These are phyloP conservation scores for Saturnispora diversa DNA, from an alignment of 805 yeast genomes.

Conservation along the genomic window DNA sequence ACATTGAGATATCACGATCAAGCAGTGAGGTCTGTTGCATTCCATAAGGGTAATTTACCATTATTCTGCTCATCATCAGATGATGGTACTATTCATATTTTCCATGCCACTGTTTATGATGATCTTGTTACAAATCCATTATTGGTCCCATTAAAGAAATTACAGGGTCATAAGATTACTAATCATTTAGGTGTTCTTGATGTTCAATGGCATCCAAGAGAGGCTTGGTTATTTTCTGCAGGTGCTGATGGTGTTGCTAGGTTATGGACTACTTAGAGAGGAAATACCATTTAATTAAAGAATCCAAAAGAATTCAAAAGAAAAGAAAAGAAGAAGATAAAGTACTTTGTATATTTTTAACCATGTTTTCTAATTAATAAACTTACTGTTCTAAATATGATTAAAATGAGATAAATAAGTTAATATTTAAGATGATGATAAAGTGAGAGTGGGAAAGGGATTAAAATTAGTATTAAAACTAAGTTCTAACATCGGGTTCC, in stretches of 20 bases:
- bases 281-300: not conserved
- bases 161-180: constrained; percentile 79
- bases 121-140: constrained; percentile 92
- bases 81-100: constrained; percentile 86
- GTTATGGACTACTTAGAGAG: constrained; percentile 76
- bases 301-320: not conserved
- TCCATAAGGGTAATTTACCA: constrained; percentile 81
- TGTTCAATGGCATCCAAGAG: constrained; percentile 92
- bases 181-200: constrained; percentile 81
- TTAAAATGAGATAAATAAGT: not conserved
- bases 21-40: constrained; percentile 83
- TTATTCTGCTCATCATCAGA: constrained; percentile 92
- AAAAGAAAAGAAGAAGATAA: not conserved
- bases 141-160: constrained; percentile 89
- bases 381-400: too few species aligned
- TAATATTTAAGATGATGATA: not conserved
- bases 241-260: constrained; percentile 97
- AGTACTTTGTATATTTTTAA: too few species aligned
- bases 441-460: not conserved
- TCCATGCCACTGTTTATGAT: constrained; percentile 95
- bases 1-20: constrained; percentile 89
- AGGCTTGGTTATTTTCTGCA: constrained; percentile 95
- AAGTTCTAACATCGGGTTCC: constrained; percentile 86
- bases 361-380: constrained; percentile 1
- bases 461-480: constrained; percentile 2